A percentile compares a stretch with the other conserved stretches of the same genome.
Evolutionary conservation across 805 yeast genomes (phyloP).

Genomic region (Blastobotrys mokoenaii): DNA sequence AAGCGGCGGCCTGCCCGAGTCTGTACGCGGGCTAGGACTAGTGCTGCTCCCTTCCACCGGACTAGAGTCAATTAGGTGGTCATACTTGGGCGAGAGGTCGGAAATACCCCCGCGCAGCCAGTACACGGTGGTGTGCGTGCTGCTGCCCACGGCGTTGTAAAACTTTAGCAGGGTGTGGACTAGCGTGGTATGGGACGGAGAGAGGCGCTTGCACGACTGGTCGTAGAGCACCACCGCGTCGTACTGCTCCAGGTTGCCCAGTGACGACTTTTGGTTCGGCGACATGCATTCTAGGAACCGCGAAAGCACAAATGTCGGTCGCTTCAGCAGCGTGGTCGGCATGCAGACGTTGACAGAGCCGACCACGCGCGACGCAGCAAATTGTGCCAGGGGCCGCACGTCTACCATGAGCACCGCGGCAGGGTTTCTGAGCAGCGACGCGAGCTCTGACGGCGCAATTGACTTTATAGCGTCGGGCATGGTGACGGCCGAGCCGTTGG

Average conservation of each 20-base stretch:
- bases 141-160: constrained; percentile 15
- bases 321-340: constrained; percentile 79
- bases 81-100: constrained; percentile 3
- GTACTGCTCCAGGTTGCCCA: constrained; percentile 19
- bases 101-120: constrained; percentile 24
- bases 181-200: constrained; percentile 16
- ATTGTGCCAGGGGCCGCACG: constrained; percentile 74
- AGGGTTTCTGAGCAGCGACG: not conserved
- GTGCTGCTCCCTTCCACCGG: not conserved
- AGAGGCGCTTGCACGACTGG: constrained; percentile 13
- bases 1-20: not conserved
- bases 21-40: not conserved
- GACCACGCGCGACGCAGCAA: constrained; percentile 47
- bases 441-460: not conserved
- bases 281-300: constrained; percentile 31
- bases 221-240: constrained; percentile 45
- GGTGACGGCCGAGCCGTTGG: too few relatives aligned
- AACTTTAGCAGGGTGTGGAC: constrained; percentile 23
- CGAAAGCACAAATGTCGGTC: constrained; percentile 58
- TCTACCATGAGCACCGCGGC: constrained; percentile 42
- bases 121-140: constrained; percentile 15
- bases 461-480: too few relatives aligned
- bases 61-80: constrained; percentile 5
- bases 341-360: constrained; percentile 72
- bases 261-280: constrained; percentile 21